phyloP scores from a whole-genome alignment of 306 rosid species.

The Malus sieversii region DNA sequence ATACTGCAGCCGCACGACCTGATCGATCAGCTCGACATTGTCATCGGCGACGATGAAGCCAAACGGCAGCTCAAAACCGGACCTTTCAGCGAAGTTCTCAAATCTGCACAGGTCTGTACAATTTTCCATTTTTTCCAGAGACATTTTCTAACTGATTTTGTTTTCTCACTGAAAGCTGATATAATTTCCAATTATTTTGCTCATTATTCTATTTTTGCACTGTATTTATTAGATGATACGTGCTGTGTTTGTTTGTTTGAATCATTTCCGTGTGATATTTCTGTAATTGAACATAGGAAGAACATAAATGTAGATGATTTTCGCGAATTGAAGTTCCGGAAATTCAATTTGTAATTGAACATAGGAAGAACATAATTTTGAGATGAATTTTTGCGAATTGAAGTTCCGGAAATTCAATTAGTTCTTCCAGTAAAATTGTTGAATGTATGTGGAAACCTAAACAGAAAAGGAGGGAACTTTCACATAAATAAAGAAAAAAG shows the following conservation, averaged over 20 bases:
- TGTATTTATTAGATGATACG: neutral
- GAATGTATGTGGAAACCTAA: too few species aligned
- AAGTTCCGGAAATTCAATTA: neutral
- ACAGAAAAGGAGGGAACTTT: neutral
- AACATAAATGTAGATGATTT: too few species aligned
- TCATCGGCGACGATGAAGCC: constrained; percentile 31
- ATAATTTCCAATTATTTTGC: neutral
- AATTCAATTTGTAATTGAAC: neutral
- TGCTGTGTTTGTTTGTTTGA: neutral
- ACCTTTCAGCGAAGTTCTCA: constrained; percentile 43
- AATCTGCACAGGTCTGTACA: constrained; percentile 44
- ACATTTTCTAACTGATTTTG: neutral
- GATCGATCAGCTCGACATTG: constrained; percentile 66
- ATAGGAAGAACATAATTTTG: too few species aligned
- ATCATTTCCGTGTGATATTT: neutral
- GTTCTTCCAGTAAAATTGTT: neutral
- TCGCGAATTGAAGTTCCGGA: neutral
- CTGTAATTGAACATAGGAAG: neutral
- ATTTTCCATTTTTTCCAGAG: too few species aligned
- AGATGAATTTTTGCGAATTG: too few species aligned
- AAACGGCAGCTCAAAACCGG: constrained; percentile 27
- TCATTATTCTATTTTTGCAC: neutral
- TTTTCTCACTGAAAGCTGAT: neutral
- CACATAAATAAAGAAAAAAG: neutral
- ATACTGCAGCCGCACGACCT: constrained; percentile 80